phyloP scores from a whole-genome alignment of 1,284 basidiomycete species.

The Bondarzewia mesenterica region DNA sequence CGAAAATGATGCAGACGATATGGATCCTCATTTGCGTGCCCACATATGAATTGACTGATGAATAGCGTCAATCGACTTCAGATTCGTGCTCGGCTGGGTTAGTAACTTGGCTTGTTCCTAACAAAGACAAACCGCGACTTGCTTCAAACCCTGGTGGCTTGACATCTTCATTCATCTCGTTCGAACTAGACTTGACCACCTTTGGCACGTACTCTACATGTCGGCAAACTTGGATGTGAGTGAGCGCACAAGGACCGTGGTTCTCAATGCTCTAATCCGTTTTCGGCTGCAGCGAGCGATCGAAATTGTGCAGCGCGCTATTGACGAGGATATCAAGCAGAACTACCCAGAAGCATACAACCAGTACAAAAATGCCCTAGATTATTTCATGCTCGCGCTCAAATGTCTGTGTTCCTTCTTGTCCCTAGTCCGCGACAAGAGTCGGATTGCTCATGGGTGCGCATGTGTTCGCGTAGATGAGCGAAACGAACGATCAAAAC shows the following conservation, averaged over 20 bases:
- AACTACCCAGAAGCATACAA: constrained; percentile 95
- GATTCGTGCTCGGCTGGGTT: background rate
- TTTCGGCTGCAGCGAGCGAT: constrained; percentile 70
- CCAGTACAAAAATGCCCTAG: constrained; percentile 89
- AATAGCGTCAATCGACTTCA: too few species aligned
- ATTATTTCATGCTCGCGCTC: constrained; percentile 94
- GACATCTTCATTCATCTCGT: background rate
- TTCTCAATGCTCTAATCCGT: background rate
- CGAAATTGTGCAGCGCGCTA: constrained; percentile 90
- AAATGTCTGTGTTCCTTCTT: constrained; percentile 44
- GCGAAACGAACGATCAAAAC: constrained; percentile 92
- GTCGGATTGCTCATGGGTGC: background rate
- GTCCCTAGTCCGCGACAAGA: background rate
- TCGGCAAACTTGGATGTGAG: constrained; percentile 29
- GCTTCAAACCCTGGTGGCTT: too few species aligned
- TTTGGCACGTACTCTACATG: constrained; percentile 14
- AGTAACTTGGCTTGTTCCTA: background rate
- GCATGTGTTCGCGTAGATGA: constrained; percentile 53
- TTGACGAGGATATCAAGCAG: constrained; percentile 91
- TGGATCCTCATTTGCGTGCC: too few species aligned
- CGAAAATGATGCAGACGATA: too few species aligned
- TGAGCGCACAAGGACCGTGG: constrained; percentile 3
- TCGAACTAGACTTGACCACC: background rate
- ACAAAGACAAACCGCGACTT: constrained; percentile 2
- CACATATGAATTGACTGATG: too few species aligned